Base-by-base conservation (phyloP, 352 stramenopile genomes). In the Phytophthora fragariae region DNA sequence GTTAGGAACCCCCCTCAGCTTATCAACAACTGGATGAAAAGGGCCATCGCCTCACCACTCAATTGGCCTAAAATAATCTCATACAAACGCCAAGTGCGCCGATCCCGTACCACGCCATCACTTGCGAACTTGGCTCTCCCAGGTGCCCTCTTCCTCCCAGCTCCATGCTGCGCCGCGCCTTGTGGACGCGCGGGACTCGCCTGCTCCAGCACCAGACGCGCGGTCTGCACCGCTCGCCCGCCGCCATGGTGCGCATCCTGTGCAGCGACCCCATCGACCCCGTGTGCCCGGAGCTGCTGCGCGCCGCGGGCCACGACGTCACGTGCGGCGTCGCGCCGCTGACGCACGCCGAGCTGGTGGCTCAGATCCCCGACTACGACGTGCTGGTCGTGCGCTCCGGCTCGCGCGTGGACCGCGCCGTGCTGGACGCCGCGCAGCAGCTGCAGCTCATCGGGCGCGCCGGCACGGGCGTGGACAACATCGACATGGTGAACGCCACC, bases 381-480 rank as follows among this genome's bases (percentile, higher is more conserved):
- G 94, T 92, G 47, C 79, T 98, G 33, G 82, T 98, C n/a, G 88
- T 98, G 54, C 86, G 89, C 65, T 97, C 88, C 1, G 89, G 80
- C 65, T 95, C 83, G 37, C 82, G 86, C n/a, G 91, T 97, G 24
- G 85, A 92, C 65, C 81, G 88, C 54, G 67, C 84, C 6, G 83
- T 94, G 31, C 75, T 95, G 52, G 89, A 93, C 12, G 88, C 88
- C 8, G 88, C 74, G 17, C 55, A 68, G 14, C 56, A 76, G 47
- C 76, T 97, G 59, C 84, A 92, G 72, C 82, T 98, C 65, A 95
- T 98, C 60, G 94, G 91, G 7, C 88, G 93, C 66, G 93, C 93
- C 55, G 93, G 94, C 57, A 97, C 93, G 37, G 93, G 95, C 70
- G 88, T 98, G 31, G 95, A 98, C 85, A 98, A 98, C 83, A 98